phyloP scores from a whole-genome alignment of 2,329 filamentous ascomycete species.

The Colletotrichum sidae region DNA sequence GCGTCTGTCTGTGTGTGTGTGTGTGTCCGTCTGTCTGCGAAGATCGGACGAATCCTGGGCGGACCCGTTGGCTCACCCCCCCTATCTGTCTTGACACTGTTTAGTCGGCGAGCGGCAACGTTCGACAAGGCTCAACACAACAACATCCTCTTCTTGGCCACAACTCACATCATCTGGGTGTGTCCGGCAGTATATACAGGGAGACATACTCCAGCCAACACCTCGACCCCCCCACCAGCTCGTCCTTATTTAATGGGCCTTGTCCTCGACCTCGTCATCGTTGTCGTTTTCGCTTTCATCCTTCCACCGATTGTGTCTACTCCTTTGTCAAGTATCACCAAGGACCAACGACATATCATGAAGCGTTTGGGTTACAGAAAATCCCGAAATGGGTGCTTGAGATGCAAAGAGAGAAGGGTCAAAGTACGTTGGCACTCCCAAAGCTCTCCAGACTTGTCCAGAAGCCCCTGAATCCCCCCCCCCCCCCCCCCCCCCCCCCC shows the following conservation, averaged over 20 bases:
- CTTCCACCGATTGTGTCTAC: not conserved
- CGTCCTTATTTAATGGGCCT: constrained; percentile 30
- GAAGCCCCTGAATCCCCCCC: not conserved
- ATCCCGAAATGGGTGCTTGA: constrained; percentile 48
- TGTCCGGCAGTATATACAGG: constrained; percentile 29
- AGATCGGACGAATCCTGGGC: constrained; percentile 32
- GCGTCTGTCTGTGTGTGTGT: constrained; percentile 1
- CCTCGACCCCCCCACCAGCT: constrained; percentile 26
- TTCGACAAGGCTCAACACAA: constrained; percentile 32
- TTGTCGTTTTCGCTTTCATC: constrained; percentile 31
- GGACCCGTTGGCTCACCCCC: constrained; percentile 9
- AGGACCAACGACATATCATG: constrained; percentile 29
- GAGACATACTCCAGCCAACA: constrained; percentile 15
- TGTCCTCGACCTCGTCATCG: constrained; percentile 23
- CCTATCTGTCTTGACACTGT: constrained; percentile 11
- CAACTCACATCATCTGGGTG: not conserved
- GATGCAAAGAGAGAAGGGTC: constrained; percentile 51
- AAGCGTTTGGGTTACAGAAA: constrained; percentile 50
- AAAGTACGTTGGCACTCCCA: constrained; percentile 42
- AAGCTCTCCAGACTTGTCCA: not conserved
- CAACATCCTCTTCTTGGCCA: constrained; percentile 10
- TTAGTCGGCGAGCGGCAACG: constrained; percentile 8
- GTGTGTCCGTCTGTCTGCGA: constrained; percentile 1
- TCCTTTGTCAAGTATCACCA: not conserved
- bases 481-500: no score